These are phyloP conservation scores for Lagerstroemia speciosa DNA, from an alignment of 345 rosid genomes.

Conservation along the genomic window DNA sequence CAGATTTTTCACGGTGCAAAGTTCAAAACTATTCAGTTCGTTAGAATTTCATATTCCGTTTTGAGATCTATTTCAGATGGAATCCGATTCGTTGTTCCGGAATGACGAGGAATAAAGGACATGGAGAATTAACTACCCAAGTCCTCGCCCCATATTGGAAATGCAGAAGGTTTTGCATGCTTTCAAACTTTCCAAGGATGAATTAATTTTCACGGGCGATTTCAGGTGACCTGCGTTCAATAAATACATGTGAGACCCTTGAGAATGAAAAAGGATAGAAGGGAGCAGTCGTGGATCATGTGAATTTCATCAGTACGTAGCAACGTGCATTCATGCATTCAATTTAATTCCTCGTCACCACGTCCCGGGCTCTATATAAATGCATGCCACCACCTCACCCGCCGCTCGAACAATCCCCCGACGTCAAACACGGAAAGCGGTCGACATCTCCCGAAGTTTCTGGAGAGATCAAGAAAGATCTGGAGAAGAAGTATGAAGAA, in stretches of 20 bases:
- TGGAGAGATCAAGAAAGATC: too few species aligned
- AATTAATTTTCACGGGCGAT: neutral
- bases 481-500: too few species aligned
- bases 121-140: neutral
- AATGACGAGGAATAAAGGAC: too few species aligned
- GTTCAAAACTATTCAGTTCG: too few species aligned
- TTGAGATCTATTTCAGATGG: too few species aligned
- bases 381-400: neutral
- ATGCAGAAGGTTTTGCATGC: neutral
- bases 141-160: too few species aligned
- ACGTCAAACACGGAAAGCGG: too few species aligned
- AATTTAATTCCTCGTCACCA: conserved; percentile 17
- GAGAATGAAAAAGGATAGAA: neutral
- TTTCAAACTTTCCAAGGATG: neutral
- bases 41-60: too few species aligned
- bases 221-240: neutral
- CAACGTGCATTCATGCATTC: neutral
- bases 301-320: conserved; percentile 33
- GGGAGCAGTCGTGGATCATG: conserved; percentile 59
- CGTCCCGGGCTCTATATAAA: neutral
- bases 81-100: too few species aligned
- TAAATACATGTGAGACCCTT: conserved; percentile 1
- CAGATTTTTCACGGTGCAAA: too few species aligned
- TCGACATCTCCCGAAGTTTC: too few species aligned
- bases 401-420: neutral